Evolutionary conservation across 2,329 filamentous ascomycete genomes (phyloP), one percentile per base, ranked within the genome.

Genomic region (Aspergillus pseudoglaucus): DNA sequence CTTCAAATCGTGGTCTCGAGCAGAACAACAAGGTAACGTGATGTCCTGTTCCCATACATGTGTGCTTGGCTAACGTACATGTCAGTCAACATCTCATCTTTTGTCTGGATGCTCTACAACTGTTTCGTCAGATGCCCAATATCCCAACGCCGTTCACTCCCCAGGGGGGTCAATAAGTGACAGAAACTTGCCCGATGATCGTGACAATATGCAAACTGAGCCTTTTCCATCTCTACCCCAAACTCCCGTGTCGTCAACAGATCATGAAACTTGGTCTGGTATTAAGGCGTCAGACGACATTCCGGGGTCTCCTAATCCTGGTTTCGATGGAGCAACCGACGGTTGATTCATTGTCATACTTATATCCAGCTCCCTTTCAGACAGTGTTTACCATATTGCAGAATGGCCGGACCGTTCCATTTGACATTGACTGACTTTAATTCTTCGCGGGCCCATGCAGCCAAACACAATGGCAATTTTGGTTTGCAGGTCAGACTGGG

Each of bases 1-100:
- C 82, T 8, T 56, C 75, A 9, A 73, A 74, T 49, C 73, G 77
- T 23, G 82, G 82, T 1, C 60, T 84, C 14, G 54, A 60, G 43
- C 54, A 53, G 18, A 55, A 57, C 30, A 46, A 61, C 43, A 56
- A 59, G 60, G 69, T 72, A 61, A 10, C 6, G 55, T 46, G 5
- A 8, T 12, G 17, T 22, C 5, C 14, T 3, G 8, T 7, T 17
- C 14, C n/a, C 8, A 17, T 35, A 8, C 15, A 35, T n/a, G 14
- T 35, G 3, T 35, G 12, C 8, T 15, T 10, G 18, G 37, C 37
- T 39, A 20, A 39, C 17, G 17, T 37, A 17, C 22, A 6, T 22
- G 22, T 17, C 46, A 60, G 58, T 32, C 49, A 14, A 38, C 45
- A 23, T 47, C 53, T 18, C 43, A 37, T 25, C 41, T 33, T 43